A percentile compares a stretch with the other conserved stretches of the same genome.
Conservation (phyloP, 106 monocot species). For the Allium sativum region DNA sequence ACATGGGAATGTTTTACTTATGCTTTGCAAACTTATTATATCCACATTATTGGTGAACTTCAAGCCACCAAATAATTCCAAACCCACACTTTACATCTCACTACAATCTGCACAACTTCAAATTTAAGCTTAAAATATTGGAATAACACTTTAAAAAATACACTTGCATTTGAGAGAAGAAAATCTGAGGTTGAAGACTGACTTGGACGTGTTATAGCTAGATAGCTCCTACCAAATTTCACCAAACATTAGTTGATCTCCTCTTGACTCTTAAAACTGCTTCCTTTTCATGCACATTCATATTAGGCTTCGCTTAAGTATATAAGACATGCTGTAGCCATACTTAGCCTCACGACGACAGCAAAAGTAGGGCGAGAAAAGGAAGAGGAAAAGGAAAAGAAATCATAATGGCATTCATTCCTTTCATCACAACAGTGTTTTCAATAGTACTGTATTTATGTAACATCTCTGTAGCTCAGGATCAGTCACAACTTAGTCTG, state of each 20-base stretch:
- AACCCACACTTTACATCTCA: too few relatives aligned
- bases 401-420: not conserved
- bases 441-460: not conserved
- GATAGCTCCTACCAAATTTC: slow-evolving; percentile 10
- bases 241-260: slow-evolving; percentile 8
- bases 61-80: too few relatives aligned
- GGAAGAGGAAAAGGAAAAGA: too few relatives aligned
- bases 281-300: not conserved
- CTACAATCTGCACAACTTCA: too few relatives aligned
- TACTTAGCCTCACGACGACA: not conserved
- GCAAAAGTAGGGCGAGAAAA: not conserved
- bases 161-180: too few relatives aligned
- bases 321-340: too few relatives aligned
- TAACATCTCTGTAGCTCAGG: slow-evolving; percentile 21
- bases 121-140: too few relatives aligned
- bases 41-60: too few relatives aligned
- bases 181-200: too few relatives aligned
- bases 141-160: too few relatives aligned
- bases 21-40: too few relatives aligned
- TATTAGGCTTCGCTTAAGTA: not conserved
- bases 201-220: not conserved
- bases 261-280: slow-evolving; percentile 9
- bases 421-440: not conserved
- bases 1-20: too few relatives aligned
- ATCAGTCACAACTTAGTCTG: slow-evolving; percentile 43